Conservation (phyloP, 108 stramenopile genomes). For the Cyclotella baltica region DNA sequence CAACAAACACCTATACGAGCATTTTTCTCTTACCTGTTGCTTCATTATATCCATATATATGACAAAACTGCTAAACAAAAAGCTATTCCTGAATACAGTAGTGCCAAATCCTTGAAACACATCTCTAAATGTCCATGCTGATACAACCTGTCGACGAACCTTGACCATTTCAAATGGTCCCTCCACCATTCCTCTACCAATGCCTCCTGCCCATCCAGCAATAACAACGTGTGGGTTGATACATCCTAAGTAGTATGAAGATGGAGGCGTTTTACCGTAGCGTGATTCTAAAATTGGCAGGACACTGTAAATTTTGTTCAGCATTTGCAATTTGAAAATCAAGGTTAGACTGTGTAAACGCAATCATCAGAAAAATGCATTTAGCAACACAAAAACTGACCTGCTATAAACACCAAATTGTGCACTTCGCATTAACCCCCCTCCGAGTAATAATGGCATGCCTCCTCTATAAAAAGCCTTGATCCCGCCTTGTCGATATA, state of each 20-base stretch:
- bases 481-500: conserved; percentile 66
- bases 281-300: conserved; percentile 53
- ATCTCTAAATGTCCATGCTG: conserved; percentile 60
- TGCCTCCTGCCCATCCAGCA: conserved; percentile 81
- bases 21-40: conserved; percentile 53
- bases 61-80: conserved; percentile 74
- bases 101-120: conserved; percentile 73
- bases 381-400: conserved; percentile 1
- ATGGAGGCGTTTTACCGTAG: conserved; percentile 27
- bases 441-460: conserved; percentile 78
- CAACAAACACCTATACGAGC: not conserved
- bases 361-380: not conserved
- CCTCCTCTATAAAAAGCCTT: conserved; percentile 80
- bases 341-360: not conserved
- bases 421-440: conserved; percentile 79
- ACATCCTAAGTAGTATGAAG: conserved; percentile 50
- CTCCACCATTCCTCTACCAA: conserved; percentile 84
- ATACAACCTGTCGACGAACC: conserved; percentile 73
- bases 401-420: conserved; percentile 85
- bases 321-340: not conserved
- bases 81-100: conserved; percentile 75
- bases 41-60: conserved; percentile 80
- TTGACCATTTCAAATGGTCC: conserved; percentile 87
- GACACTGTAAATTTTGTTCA: conserved; percentile 13
- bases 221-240: conserved; percentile 76